Conservation (phyloP, 2,329 filamentous ascomycete genomes). For the Westerdykella aurantiaca region DNA sequence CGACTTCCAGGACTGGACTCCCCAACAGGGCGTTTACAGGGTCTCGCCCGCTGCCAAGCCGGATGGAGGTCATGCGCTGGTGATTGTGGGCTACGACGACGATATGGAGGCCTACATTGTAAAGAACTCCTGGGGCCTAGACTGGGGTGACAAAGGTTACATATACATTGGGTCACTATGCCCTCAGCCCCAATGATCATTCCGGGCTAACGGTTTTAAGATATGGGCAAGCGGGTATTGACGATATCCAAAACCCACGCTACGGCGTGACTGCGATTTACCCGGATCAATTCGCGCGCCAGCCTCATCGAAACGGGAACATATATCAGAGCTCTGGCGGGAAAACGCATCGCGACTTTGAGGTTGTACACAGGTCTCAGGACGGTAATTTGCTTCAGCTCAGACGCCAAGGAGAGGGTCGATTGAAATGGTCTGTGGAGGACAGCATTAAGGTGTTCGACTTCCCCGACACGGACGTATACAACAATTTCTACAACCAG, state of each 20-base stretch:
- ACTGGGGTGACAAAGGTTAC: background rate
- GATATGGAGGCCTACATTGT: background rate
- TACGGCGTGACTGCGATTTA: background rate
- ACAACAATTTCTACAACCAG: background rate
- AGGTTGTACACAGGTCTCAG: background rate
- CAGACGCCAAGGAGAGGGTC: background rate
- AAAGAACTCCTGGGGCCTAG: background rate
- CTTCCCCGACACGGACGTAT: background rate
- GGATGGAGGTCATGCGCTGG: background rate
- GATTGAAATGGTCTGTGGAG: background rate
- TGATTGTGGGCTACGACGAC: background rate
- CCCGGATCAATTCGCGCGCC: background rate
- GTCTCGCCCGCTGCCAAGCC: background rate
- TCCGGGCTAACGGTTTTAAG: background rate
- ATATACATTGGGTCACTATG: background rate
- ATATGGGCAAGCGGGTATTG: background rate
- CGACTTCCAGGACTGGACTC: background rate
- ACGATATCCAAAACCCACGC: background rate
- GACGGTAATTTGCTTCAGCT: background rate
- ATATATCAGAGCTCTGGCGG: background rate
- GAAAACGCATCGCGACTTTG: background rate
- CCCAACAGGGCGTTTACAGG: background rate
- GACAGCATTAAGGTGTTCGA: background rate
- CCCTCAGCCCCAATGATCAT: background rate
- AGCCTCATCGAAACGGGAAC: background rate